A percentile compares a stretch with the other conserved stretches of the same genome.
These are phyloP conservation scores for Agroathelia rolfsii DNA, from an alignment of 1,284 basidiomycete genomes.

Conservation along the genomic window DNA sequence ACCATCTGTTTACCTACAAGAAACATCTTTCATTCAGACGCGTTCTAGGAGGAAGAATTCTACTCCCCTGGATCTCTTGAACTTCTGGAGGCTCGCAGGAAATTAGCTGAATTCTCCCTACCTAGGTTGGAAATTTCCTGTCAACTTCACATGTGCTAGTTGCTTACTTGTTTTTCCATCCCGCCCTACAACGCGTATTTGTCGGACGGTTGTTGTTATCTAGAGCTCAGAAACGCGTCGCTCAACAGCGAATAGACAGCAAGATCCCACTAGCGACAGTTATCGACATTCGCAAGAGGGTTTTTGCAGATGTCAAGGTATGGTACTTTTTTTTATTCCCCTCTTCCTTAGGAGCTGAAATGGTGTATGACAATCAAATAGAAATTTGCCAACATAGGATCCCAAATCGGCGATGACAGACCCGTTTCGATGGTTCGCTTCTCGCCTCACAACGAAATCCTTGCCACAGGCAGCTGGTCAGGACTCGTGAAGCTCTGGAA, in stretches of 20 bases:
- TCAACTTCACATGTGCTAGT: conserved; percentile 47
- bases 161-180: conserved; percentile 59
- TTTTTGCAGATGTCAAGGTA: conserved; percentile 86
- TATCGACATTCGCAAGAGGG: conserved; percentile 83
- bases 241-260: conserved; percentile 82
- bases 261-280: conserved; percentile 83
- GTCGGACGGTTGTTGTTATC: conserved; percentile 30
- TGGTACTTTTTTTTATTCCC: conserved; percentile 15
- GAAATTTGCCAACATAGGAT: conserved; percentile 88
- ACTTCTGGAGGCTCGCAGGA: conserved; percentile 74
- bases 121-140: conserved; percentile 73
- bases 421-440: conserved; percentile 93
- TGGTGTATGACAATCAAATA: conserved; percentile 20
- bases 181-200: too few species aligned
- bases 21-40: conserved; percentile 4
- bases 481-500: conserved; percentile 94
- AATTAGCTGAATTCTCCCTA: conserved; percentile 86
- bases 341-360: conserved; percentile 5
- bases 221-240: conserved; percentile 89
- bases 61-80: conserved; percentile 87
- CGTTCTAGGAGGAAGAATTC: conserved; percentile 79
- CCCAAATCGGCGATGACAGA: conserved; percentile 95
- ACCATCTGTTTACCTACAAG: neutral
- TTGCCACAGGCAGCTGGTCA: conserved; percentile 94
- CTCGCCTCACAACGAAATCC: conserved; percentile 79